Evolutionary conservation across 208 protist species (phyloP).

Genomic region (Herpetomonas samuelpessoai): DNA sequence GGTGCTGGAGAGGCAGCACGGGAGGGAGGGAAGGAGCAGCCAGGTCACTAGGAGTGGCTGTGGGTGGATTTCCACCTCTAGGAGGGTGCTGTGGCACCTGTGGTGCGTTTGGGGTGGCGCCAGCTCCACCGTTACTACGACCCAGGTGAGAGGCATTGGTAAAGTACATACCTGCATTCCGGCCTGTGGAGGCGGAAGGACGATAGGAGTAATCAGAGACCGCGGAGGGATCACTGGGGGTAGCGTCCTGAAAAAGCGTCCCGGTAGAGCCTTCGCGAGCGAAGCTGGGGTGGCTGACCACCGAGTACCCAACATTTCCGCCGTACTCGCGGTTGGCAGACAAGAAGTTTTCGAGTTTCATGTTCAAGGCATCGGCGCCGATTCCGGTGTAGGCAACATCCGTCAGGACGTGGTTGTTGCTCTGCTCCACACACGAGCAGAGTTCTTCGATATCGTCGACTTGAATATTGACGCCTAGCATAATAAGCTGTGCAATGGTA

Average conservation of each 20-base stretch:
- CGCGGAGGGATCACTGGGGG: neutral
- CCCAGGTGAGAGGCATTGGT: no score
- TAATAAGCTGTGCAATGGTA: slow-evolving; percentile 38
- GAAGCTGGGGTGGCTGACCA: slow-evolving; percentile 13
- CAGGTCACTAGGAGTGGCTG: no score
- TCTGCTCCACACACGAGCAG: slow-evolving; percentile 58
- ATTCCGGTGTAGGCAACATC: slow-evolving; percentile 47
- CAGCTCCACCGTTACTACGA: no score
- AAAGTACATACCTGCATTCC: no score
- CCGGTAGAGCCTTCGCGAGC: slow-evolving; percentile 5
- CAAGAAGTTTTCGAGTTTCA: slow-evolving; percentile 67
- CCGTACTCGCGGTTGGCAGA: slow-evolving; percentile 30
- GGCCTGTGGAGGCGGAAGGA: no score
- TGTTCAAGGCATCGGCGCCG: slow-evolving; percentile 44
- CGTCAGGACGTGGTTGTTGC: slow-evolving; percentile 40
- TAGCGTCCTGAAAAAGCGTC: slow-evolving; percentile 16
- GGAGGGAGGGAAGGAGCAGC: no score
- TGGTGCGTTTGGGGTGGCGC: no score
- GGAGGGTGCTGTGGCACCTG: no score
- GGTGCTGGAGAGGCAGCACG: no score
- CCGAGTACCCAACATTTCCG: slow-evolving; percentile 10
- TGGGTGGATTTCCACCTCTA: no score
- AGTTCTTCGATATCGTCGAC: slow-evolving; percentile 69
- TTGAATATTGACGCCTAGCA: slow-evolving; percentile 54
- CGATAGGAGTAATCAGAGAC: neutral